Conservation (phyloP, 495 filamentous ascomycete genomes). For the Lentithecium fluviatile region DNA sequence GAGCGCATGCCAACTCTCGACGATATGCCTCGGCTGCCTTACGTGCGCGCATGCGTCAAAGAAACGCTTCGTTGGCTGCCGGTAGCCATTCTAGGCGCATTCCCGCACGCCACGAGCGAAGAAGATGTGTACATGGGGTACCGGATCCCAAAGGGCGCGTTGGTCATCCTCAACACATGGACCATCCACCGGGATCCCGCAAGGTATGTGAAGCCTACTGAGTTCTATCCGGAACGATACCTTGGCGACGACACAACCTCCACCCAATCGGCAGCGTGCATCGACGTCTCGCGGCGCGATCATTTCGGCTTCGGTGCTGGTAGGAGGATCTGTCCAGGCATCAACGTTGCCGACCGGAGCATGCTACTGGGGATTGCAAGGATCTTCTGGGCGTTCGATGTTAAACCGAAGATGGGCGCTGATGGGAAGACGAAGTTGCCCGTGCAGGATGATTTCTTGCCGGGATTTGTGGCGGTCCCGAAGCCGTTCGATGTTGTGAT, state of each 20-base stretch:
- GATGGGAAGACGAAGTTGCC: no score
- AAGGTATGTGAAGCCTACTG: conserved; percentile 54
- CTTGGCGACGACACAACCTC: conserved; percentile 38
- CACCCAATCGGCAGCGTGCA: not conserved
- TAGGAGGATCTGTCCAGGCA: conserved; percentile 24
- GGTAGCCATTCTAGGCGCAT: not conserved
- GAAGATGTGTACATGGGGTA: conserved; percentile 31
- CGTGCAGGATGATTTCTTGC: no score
- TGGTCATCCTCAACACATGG: conserved; percentile 43
- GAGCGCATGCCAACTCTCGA: conserved; percentile 17
- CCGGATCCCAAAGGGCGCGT: conserved; percentile 26
- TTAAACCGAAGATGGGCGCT: no score
- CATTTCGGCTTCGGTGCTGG: conserved; percentile 16
- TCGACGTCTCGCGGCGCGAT: conserved; percentile 1
- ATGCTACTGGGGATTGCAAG: conserved; percentile 17
- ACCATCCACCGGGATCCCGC: conserved; percentile 51
- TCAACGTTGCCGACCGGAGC: conserved; percentile 22
- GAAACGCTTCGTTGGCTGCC: conserved; percentile 28
- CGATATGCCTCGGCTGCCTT: conserved; percentile 17
- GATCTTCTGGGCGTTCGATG: conserved; percentile 26
- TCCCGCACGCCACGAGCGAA: conserved; percentile 9
- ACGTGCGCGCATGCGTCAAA: conserved; percentile 24
- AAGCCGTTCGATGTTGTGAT: no score
- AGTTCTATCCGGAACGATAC: conserved; percentile 56
- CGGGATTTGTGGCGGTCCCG: no score